Conservation (phyloP, 2,329 filamentous ascomycete genomes). For the Raffaelea ambrosiae region DNA sequence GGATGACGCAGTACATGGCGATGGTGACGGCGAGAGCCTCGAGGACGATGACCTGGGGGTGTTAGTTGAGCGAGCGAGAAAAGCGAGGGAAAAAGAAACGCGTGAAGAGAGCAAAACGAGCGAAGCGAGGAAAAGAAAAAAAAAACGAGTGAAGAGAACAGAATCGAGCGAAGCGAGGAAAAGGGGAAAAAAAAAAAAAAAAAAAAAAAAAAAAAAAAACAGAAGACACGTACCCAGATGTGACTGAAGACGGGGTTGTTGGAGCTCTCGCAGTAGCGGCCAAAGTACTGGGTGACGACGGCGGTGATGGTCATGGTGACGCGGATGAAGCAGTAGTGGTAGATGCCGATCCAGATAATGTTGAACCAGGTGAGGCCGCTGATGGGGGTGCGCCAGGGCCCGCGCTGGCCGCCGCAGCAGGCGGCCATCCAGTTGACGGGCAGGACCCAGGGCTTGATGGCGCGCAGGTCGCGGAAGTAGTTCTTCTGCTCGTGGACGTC, state of each 20-base stretch:
- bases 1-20: conserved; percentile 82
- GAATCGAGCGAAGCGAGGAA: not conserved
- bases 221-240: conserved; percentile 68
- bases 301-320: conserved; percentile 73
- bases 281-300: conserved; percentile 61
- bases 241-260: conserved; percentile 73
- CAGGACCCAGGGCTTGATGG: conserved; percentile 64
- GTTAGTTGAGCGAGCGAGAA: conserved; percentile 5
- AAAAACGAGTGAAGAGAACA: not conserved
- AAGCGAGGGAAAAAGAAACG: not conserved
- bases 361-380: conserved; percentile 90
- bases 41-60: conserved; percentile 56
- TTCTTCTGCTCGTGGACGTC: conserved; percentile 73
- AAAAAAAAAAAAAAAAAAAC: not conserved
- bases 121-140: not conserved
- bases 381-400: conserved; percentile 63
- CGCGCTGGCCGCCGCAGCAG: conserved; percentile 60
- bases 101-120: not conserved
- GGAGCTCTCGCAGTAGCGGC: conserved; percentile 69
- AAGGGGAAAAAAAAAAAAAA: not conserved
- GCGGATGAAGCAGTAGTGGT: conserved; percentile 78
- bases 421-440: conserved; percentile 62
- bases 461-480: conserved; percentile 63
- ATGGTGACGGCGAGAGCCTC: conserved; percentile 66
- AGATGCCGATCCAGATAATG: conserved; percentile 72